These are phyloP conservation scores for Candida boidinii DNA, from an alignment of 805 yeast species.

Conservation along the genomic window DNA sequence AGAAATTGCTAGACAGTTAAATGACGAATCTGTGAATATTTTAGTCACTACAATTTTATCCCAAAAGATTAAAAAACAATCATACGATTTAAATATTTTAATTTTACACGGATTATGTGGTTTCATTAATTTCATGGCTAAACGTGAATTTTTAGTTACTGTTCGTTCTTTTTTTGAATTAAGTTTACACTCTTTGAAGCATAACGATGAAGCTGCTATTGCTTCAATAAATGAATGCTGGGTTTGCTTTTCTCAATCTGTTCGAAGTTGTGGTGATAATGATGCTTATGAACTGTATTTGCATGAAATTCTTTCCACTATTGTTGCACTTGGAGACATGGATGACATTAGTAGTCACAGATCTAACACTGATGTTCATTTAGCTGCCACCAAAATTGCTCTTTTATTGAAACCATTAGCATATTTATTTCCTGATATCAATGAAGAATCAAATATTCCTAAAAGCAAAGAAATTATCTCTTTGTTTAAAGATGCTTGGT, in stretches of 20 bases:
- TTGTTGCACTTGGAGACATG: conserved; percentile 74
- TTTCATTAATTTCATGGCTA: conserved; percentile 53
- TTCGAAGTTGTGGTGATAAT: conserved; percentile 24
- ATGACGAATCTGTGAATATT: conserved; percentile 65
- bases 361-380: conserved; percentile 62
- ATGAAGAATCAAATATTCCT: conserved; percentile 33
- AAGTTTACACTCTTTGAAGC: too few relatives aligned
- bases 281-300: conserved; percentile 51
- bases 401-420: conserved; percentile 69
- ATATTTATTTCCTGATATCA: conserved; percentile 52
- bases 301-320: conserved; percentile 54
- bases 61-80: conserved; percentile 52
- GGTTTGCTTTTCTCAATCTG: conserved; percentile 28
- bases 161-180: conserved; percentile 48
- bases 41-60: conserved; percentile 74
- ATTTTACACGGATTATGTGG: conserved; percentile 55
- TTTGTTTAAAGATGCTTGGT: conserved; percentile 86
- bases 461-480: conserved; percentile 42
- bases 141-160: conserved; percentile 59
- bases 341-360: conserved; percentile 67
- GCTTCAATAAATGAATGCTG: conserved; percentile 43
- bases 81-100: conserved; percentile 43
- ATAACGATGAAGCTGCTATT: conserved; percentile 28
- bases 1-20: conserved; percentile 55
- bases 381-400: conserved; percentile 62